These are phyloP conservation scores for Diaporthe citri DNA, from an alignment of 2,329 filamentous ascomycete species.

Conservation along the genomic window DNA sequence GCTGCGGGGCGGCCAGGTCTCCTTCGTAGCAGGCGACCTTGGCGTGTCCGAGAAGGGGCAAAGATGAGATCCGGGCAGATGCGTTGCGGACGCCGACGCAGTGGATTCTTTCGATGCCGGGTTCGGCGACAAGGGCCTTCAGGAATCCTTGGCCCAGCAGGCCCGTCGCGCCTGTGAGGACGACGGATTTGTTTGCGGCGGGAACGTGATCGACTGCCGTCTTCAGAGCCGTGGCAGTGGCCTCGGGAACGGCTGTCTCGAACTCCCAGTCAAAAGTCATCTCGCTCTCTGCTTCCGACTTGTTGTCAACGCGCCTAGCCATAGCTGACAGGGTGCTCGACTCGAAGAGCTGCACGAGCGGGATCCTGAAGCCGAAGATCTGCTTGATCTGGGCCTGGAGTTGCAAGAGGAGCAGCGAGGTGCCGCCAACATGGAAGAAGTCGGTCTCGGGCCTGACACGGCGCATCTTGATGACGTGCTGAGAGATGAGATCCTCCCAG, in stretches of 20 bases:
- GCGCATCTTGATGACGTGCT: slow-evolving; percentile 31
- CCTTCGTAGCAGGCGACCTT: slow-evolving; percentile 22
- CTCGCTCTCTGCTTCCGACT: no score
- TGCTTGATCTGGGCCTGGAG: slow-evolving; percentile 52
- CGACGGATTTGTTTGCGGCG: slow-evolving; percentile 39
- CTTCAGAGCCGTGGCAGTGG: slow-evolving; percentile 41
- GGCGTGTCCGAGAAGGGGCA: background rate
- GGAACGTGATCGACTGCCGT: background rate
- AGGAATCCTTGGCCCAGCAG: slow-evolving; percentile 57
- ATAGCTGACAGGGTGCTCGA: slow-evolving; percentile 54
- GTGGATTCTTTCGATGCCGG: slow-evolving; percentile 52
- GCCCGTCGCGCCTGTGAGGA: slow-evolving; percentile 54
- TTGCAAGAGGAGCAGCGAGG: slow-evolving; percentile 54
- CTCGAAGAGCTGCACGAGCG: slow-evolving; percentile 52
- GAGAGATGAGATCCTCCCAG: slow-evolving; percentile 43
- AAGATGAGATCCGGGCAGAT: background rate
- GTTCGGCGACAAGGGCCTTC: slow-evolving; percentile 48
- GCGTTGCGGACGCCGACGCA: slow-evolving; percentile 55
- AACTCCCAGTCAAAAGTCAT: slow-evolving; percentile 37
- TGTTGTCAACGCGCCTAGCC: slow-evolving; percentile 48
- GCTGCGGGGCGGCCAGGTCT: slow-evolving; percentile 44
- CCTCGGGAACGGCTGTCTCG: slow-evolving; percentile 39
- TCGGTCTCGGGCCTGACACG: slow-evolving; percentile 45
- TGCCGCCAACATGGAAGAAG: slow-evolving; percentile 58
- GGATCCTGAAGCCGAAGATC: slow-evolving; percentile 47